Evolutionary conservation across 2,329 filamentous ascomycete genomes (phyloP).

Genomic region (Alternaria gansuensis): DNA sequence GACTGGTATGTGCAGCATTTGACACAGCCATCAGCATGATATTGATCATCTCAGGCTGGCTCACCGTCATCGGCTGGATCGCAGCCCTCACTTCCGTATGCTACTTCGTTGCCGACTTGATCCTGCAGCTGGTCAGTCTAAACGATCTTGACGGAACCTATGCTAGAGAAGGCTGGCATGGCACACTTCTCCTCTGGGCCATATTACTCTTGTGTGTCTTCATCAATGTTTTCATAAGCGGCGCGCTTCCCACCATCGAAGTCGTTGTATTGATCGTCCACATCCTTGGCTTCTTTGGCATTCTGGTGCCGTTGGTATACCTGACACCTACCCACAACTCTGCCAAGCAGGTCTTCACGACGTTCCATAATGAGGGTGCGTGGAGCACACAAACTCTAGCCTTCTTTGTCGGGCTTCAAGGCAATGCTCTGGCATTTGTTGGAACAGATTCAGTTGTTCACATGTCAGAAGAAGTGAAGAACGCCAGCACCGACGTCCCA

Average conservation of each 20-base stretch:
- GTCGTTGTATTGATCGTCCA: conserved; percentile 61
- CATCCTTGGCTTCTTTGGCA: conserved; percentile 62
- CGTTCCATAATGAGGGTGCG: conserved; percentile 58
- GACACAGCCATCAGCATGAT: not conserved
- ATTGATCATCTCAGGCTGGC: conserved; percentile 52
- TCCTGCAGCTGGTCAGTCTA: conserved; percentile 49
- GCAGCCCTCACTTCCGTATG: conserved; percentile 50
- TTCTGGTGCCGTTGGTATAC: conserved; percentile 56
- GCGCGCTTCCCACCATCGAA: conserved; percentile 60
- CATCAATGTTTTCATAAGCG: conserved; percentile 60
- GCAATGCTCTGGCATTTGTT: conserved; percentile 52
- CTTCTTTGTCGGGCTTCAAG: conserved; percentile 55
- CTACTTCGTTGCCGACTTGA: conserved; percentile 49
- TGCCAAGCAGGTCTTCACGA: conserved; percentile 55
- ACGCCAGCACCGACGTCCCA: conserved; percentile 51
- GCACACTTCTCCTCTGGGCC: conserved; percentile 60
- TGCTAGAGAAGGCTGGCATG: conserved; percentile 58
- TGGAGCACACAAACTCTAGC: conserved; percentile 59
- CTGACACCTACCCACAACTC: conserved; percentile 52
- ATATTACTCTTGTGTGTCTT: conserved; percentile 53
- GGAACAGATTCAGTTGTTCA: conserved; percentile 53
- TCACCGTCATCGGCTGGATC: conserved; percentile 57
- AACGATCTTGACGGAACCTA: conserved; percentile 53
- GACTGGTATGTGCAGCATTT: conserved; percentile 39
- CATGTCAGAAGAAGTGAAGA: conserved; percentile 53